phyloP scores from a whole-genome alignment of 352 stramenopile genomes.

The Globisporangium nagaii region DNA sequence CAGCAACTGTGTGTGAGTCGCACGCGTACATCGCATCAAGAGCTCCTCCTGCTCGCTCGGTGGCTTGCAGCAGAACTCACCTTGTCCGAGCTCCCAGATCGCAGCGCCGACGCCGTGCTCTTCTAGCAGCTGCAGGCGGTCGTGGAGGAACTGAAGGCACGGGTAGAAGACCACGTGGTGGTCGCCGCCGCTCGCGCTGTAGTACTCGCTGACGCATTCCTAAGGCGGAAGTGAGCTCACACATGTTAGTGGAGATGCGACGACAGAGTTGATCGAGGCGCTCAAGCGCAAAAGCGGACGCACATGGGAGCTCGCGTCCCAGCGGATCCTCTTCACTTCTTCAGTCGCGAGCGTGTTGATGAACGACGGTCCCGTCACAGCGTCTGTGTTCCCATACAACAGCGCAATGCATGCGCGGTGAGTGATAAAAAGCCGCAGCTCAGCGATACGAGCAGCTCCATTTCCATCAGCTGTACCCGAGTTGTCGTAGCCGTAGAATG shows the following conservation, averaged over 20 bases:
- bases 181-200: slow-evolving; percentile 12
- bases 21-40: too few relatives aligned
- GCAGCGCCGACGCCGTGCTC: slow-evolving; percentile 42
- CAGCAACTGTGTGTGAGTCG: background rate
- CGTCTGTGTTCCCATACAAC: slow-evolving; percentile 20
- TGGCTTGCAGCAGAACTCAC: slow-evolving; percentile 20
- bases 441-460: background rate
- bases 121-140: slow-evolving; percentile 55
- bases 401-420: too few relatives aligned
- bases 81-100: slow-evolving; percentile 82
- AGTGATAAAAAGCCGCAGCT: too few relatives aligned
- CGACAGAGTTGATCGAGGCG: too few relatives aligned
- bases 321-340: slow-evolving; percentile 38
- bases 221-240: too few relatives aligned
- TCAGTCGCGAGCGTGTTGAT: slow-evolving; percentile 32
- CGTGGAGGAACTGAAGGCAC: slow-evolving; percentile 76
- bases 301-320: slow-evolving; percentile 44
- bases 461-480: slow-evolving; percentile 13
- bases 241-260: too few relatives aligned
- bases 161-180: slow-evolving; percentile 64
- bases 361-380: slow-evolving; percentile 36
- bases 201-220: slow-evolving; percentile 69
- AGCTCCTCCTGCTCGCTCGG: too few relatives aligned
- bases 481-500: slow-evolving; percentile 83
- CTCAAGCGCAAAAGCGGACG: background rate